Base-by-base conservation (phyloP, 2,329 filamentous ascomycete species). In the Penicillium sp. region DNA sequence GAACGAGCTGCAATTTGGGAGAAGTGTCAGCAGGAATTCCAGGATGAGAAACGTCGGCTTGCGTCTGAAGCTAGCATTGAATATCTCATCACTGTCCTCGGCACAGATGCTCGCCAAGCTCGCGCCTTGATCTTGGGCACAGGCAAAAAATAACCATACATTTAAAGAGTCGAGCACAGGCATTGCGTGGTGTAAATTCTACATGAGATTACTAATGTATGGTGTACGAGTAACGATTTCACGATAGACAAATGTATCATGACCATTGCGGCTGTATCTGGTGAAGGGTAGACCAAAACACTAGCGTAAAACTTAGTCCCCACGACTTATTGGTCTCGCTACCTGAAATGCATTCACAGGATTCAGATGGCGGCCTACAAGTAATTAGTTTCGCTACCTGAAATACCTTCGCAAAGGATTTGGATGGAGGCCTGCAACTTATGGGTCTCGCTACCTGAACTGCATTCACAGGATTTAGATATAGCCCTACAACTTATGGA, bases 21-120 rank as follows among this genome's bases (percentile, higher is more conserved):
- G 68, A 83, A 86, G 66, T 90, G 89, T 70, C 87, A 91, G 73
- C 81, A 88, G 63, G 83, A 86, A 60, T 93, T 96, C 74, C 86
- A 90, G 67, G 83, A 85, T 59, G 83, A 91, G 70, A 88, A 87
- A 76, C 82, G 83, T 68, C 82, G 83, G 70, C 83, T 92, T 71
- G 84, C 85, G 45, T 82, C 81, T 51, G 87, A 89, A 66, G 90
- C 91, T 65, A 93, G 86, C 69, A 80, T 87, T 65, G 83, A 88
- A 64, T 88, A 88, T 71, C 77, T 89, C 50, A 82, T 84, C 42
- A 84, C 84, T 64, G 78, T 87, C n/a, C 82, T 87, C 49, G 86
- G 86, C 14, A 75, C 85, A 14, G 76, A 78, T 22, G 72, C 75
- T 13, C 78, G 83, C 55, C 82, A 86, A 68, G 84, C 84, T 19